phyloP scores from a whole-genome alignment of 257 asterid genomes.

The Asclepias syriaca region DNA sequence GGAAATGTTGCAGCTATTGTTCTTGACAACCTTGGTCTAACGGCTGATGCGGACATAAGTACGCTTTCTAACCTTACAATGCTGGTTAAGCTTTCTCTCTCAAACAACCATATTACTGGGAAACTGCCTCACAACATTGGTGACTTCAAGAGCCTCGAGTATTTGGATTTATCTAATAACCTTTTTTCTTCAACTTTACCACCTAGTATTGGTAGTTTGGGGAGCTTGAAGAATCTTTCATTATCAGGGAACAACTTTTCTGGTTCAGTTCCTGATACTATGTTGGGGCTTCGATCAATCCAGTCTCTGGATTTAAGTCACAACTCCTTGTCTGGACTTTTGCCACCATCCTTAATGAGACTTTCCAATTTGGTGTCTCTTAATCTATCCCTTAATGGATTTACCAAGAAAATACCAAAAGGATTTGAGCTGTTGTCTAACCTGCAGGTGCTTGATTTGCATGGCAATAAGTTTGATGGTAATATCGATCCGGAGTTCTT shows the following conservation, averaged over 20 bases:
- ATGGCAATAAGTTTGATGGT: conserved; percentile 83
- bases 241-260: conserved; percentile 82
- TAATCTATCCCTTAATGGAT: conserved; percentile 61
- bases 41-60: conserved; percentile 68
- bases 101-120: conserved; percentile 79
- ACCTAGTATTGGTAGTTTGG: conserved; percentile 53
- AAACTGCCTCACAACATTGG: conserved; percentile 47
- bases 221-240: conserved; percentile 59
- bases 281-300: conserved; percentile 56
- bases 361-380: conserved; percentile 58
- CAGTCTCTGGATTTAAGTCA: conserved; percentile 69
- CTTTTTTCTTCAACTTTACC: conserved; percentile 67
- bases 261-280: conserved; percentile 61
- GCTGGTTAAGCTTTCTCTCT: conserved; percentile 84
- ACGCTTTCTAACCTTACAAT: conserved; percentile 70
- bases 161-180: conserved; percentile 73
- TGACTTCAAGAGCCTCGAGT: conserved; percentile 65
- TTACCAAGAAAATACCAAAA: conserved; percentile 60
- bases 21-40: conserved; percentile 68
- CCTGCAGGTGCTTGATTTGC: conserved; percentile 75
- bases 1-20: conserved; percentile 94
- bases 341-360: conserved; percentile 54
- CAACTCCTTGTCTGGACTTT: conserved; percentile 63
- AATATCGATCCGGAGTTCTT: conserved; percentile 56
- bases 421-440: conserved; percentile 71